Evolutionary conservation across 768 basidiomycete genomes (phyloP).

Genomic region (Hypsizygus marmoreus): DNA sequence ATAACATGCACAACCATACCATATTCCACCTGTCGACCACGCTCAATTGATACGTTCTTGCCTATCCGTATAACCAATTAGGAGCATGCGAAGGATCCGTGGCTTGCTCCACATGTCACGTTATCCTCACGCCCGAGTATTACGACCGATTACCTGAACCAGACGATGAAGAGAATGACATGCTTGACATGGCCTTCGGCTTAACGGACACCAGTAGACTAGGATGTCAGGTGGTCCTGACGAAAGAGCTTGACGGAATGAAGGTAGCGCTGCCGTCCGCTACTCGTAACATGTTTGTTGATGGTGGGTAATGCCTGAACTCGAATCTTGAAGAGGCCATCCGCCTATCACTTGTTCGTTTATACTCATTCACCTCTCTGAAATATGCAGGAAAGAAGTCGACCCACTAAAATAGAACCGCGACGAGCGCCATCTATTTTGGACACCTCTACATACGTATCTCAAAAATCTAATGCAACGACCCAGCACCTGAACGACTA

Average conservation of each 20-base stretch:
- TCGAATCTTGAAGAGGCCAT: too few species aligned
- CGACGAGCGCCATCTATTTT: background rate
- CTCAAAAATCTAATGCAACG: conserved; percentile 4
- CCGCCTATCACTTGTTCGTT: too few species aligned
- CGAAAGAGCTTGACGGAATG: conserved; percentile 82
- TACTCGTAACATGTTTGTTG: conserved; percentile 97
- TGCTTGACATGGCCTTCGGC: conserved; percentile 98
- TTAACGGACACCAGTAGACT: conserved; percentile 89
- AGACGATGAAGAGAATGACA: conserved; percentile 97
- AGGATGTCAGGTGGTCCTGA: conserved; percentile 78
- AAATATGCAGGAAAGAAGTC: conserved; percentile 8
- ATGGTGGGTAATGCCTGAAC: conserved; percentile 56
- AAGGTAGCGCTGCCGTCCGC: conserved; percentile 84
- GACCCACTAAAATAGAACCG: background rate
- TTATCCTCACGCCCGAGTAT: conserved; percentile 78
- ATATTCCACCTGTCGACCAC: too few species aligned
- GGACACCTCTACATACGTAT: background rate
- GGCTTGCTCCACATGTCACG: conserved; percentile 97
- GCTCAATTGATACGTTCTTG: too few species aligned
- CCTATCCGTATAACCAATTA: conserved; percentile 29
- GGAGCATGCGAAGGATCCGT: conserved; percentile 97
- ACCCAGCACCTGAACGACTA: background rate
- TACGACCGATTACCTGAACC: conserved; percentile 92
- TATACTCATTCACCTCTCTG: too few species aligned
- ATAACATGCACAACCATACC: too few species aligned